phyloP scores from a whole-genome alignment of 2,329 filamentous ascomycete genomes.

The Penicillium sp. region DNA sequence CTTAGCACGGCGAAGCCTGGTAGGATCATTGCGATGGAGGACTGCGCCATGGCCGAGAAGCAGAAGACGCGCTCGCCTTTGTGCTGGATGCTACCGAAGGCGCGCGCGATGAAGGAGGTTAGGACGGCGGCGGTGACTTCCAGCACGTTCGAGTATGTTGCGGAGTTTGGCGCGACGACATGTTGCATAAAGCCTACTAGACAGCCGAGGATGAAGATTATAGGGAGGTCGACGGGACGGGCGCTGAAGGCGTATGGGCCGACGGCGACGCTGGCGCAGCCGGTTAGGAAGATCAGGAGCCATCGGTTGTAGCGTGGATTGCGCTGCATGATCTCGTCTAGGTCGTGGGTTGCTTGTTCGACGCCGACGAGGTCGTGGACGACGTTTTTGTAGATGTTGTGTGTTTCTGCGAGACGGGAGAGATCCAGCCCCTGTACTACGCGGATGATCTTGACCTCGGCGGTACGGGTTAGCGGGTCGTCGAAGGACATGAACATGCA shows the following conservation, averaged over 20 bases:
- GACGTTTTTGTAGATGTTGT: conserved; percentile 45
- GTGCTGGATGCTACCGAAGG: conserved; percentile 60
- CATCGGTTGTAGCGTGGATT: conserved; percentile 54
- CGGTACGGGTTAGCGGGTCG: conserved; percentile 42
- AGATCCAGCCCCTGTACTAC: conserved; percentile 41
- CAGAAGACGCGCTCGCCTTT: conserved; percentile 53
- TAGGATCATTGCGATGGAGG: conserved; percentile 65
- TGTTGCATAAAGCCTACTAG: conserved; percentile 71
- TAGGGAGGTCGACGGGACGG: conserved; percentile 55
- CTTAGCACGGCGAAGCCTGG: conserved; percentile 63
- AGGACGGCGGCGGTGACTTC: conserved; percentile 55
- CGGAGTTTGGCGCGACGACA: conserved; percentile 69
- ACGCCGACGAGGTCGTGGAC: conserved; percentile 44
- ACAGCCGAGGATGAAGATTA: conserved; percentile 65
- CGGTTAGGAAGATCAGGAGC: conserved; percentile 63
- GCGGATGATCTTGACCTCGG: conserved; percentile 45
- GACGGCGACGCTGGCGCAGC: conserved; percentile 69
- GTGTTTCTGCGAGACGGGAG: conserved; percentile 41
- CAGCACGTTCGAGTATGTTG: conserved; percentile 51
- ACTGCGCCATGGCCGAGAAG: conserved; percentile 51
- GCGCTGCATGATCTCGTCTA: conserved; percentile 54
- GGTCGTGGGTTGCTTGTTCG: conserved; percentile 37
- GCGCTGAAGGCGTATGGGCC: conserved; percentile 76
- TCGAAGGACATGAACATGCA: conserved; percentile 60
- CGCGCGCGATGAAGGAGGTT: conserved; percentile 64